phyloP scores from a whole-genome alignment of 345 rosid species.

The Aethionema arabicum region DNA sequence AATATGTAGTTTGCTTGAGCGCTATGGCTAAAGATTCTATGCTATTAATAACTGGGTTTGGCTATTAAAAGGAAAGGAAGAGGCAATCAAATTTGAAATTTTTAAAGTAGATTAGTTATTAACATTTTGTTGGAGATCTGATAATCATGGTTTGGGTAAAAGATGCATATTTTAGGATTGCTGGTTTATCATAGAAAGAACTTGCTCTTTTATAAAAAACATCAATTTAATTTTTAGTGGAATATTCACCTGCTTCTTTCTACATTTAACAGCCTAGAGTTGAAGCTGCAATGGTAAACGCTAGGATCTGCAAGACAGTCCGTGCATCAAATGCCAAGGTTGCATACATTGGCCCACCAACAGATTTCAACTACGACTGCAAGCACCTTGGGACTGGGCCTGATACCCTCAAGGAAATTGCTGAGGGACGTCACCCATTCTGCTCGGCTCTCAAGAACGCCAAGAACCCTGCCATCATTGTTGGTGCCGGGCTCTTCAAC shows the following conservation, averaged over 20 bases:
- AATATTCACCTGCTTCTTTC: constrained; percentile 22
- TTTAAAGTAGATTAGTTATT: neutral
- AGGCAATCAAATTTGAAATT: neutral
- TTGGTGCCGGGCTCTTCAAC: constrained; percentile 87
- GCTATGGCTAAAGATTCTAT: neutral
- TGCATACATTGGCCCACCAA: constrained; percentile 75
- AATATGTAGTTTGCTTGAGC: neutral
- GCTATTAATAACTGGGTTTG: neutral
- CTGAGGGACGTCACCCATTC: constrained; percentile 79
- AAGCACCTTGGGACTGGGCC: constrained; percentile 93
- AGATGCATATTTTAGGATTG: neutral
- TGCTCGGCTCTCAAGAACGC: constrained; percentile 61
- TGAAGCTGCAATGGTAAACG: constrained; percentile 98
- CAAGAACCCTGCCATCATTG: constrained; percentile 87
- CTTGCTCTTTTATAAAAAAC: neutral
- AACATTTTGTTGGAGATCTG: constrained; percentile 1
- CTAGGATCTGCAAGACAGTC: constrained; percentile 89
- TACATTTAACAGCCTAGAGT: constrained; percentile 77
- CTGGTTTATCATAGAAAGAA: neutral
- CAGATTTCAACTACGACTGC: constrained; percentile 79
- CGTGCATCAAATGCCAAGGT: constrained; percentile 82
- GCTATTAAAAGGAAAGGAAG: neutral
- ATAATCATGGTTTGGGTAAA: neutral
- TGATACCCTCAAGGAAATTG: constrained; percentile 69
- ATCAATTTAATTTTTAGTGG: neutral